Evolutionary conservation across 2,329 filamentous ascomycete species (phyloP), one percentile per base, ranked within the genome.

Genomic region (Exophiala sideris): DNA sequence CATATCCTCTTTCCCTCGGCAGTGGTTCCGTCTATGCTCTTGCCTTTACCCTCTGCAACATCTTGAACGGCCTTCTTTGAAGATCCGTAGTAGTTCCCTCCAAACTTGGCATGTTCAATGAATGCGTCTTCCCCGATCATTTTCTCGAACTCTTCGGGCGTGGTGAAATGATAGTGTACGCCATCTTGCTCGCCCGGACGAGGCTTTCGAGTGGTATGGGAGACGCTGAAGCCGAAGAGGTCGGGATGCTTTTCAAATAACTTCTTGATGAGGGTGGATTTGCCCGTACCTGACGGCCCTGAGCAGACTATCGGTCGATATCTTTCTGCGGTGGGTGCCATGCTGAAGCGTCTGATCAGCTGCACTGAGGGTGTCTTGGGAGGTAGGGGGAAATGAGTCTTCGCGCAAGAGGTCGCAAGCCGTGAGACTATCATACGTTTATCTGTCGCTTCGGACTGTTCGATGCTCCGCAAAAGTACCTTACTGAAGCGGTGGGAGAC

Each of bases 61-160:
- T 89, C 83, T 70, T 86, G 81, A 59, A 96, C 89, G 24, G 89
- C 89, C 71, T 80, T 78, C 67, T 89, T 85, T 68, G 84, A 89
- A 4, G 91, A 96, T 52, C 91, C 91, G 73, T 96, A 96, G 67
- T 83, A 77, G 74, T 96, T 96, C 50, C 84, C 85, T 38, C 90
- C 85, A 70, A 96, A 96, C 69, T 87, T 77, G 50, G 91, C 91
- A 75, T 88, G 83, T 78, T 96, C 91, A 58, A 96, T 86, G 71
- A 96, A 96, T 9, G 85, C 87, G 52, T 82, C 78, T 54, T 82
- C 71, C n/a, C 71, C 76, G 51, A 90, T 83, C 57, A 94, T 79
- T 40, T 79, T 75, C 66, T 84, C 74, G 67, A 95, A 95, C 2
- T 79, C 77, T 8, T 82, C 79, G 70, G 79, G 81, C 16, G 78